Percentiles rank a stretch among this genome's conserved stretches.
Conservation (phyloP, 305 asterid species). For the Stenogyne calaminthoides region DNA sequence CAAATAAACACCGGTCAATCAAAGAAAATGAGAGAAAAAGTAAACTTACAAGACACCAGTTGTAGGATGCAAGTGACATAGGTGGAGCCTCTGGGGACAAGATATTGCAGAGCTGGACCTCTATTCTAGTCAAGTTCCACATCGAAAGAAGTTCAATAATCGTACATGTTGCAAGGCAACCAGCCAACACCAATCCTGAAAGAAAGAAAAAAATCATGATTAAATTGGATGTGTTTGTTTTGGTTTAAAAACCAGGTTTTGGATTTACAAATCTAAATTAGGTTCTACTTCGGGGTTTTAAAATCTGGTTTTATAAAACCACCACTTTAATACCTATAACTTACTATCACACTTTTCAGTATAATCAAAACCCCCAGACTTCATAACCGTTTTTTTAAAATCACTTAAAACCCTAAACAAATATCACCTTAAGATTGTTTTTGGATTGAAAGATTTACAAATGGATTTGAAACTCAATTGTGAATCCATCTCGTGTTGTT, state of each 20-base stretch:
- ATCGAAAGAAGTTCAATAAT: slow-evolving; percentile 85
- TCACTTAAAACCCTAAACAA: not conserved
- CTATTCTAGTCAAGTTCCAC: slow-evolving; percentile 99
- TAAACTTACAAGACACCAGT: slow-evolving; percentile 92
- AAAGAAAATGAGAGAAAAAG: slow-evolving; percentile 7
- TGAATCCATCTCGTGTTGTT: not conserved
- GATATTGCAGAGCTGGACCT: slow-evolving; percentile 88
- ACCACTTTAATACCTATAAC: too few species aligned
- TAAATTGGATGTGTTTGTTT: not conserved
- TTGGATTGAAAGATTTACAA: slow-evolving; percentile 6
- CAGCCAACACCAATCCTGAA: slow-evolving; percentile 65
- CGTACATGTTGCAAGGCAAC: slow-evolving; percentile 70
- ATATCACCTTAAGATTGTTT: too few species aligned
- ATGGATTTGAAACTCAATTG: not conserved
- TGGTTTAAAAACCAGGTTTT: too few species aligned
- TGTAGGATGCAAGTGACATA: slow-evolving; percentile 84
- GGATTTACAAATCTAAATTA: too few species aligned
- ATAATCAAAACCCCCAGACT: too few species aligned
- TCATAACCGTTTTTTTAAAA: too few species aligned
- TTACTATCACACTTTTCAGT: too few species aligned
- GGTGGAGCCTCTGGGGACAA: slow-evolving; percentile 97
- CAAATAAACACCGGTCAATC: slow-evolving; percentile 1
- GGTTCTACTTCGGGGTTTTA: too few species aligned
- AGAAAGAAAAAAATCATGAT: slow-evolving; percentile 13
- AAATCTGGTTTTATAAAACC: too few species aligned